A percentile compares a stretch with the other conserved stretches of the same genome.
Conservation (phyloP, 1,139 yeast species). For the Lodderomyces orthopsilosis region DNA sequence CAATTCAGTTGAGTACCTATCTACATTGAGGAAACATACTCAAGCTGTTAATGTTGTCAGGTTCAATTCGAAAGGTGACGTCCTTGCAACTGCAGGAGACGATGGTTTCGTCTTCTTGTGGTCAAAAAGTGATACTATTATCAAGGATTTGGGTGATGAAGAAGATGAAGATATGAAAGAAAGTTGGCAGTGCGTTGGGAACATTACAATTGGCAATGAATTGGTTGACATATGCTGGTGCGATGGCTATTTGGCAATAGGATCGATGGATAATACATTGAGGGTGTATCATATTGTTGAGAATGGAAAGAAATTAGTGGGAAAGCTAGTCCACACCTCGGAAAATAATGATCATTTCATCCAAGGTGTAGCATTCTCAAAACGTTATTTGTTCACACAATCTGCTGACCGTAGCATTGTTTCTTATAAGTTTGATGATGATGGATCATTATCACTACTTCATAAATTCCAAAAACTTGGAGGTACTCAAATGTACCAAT, state of each 20-base stretch:
- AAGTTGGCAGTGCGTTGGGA: conserved; percentile 51
- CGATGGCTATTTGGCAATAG: conserved; percentile 70
- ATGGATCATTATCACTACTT: conserved; percentile 7
- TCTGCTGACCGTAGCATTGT: conserved; percentile 85
- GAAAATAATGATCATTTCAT: conserved; percentile 84
- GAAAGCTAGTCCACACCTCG: conserved; percentile 59
- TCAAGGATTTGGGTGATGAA: conserved; percentile 50
- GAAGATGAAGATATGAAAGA: conserved; percentile 54
- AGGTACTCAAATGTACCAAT: conserved; percentile 52
- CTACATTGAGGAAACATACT: conserved; percentile 82
- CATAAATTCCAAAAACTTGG: conserved; percentile 25
- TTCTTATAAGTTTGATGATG: conserved; percentile 38
- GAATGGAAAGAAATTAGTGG: conserved; percentile 36
- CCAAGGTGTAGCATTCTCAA: conserved; percentile 63
- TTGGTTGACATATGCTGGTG: conserved; percentile 3
- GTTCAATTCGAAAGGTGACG: conserved; percentile 64
- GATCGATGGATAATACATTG: conserved; percentile 85
- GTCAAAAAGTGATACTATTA: conserved; percentile 55
- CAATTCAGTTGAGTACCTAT: conserved; percentile 51
- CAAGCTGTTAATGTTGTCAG: conserved; percentile 93
- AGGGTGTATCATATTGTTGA: conserved; percentile 51
- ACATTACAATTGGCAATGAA: conserved; percentile 38
- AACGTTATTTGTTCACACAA: conserved; percentile 67
- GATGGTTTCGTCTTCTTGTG: conserved; percentile 87
- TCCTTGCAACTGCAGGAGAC: conserved; percentile 89